Evolutionary conservation across 139 green algal species (phyloP).

Genomic region (Tetradesmus obliquus): DNA sequence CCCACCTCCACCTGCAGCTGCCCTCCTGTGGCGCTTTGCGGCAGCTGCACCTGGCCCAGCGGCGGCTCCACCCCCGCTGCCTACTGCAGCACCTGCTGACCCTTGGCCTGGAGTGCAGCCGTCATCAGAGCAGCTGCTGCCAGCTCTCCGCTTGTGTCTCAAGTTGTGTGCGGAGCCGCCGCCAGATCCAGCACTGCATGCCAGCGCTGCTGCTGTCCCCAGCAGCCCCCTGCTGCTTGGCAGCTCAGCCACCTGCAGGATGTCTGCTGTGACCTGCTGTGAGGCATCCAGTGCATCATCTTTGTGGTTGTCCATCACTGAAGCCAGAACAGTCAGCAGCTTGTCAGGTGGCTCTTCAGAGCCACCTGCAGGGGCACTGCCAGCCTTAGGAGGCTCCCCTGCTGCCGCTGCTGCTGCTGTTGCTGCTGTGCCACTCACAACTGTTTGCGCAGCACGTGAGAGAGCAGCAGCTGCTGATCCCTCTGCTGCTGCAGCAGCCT

Average conservation of each 20-base stretch:
- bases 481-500: not conserved
- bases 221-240: not conserved
- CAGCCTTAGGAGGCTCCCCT: not conserved
- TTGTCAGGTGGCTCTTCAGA: not conserved
- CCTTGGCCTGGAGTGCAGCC: not conserved
- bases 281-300: not conserved
- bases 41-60: slow-evolving; percentile 3
- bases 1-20: not conserved
- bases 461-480: not conserved
- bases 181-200: not conserved
- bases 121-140: slow-evolving; percentile 7
- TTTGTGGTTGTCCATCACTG: not conserved
- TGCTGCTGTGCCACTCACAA: not conserved
- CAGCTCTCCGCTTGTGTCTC: not conserved
- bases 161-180: not conserved
- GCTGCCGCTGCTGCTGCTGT: not conserved
- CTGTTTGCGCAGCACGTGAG: not conserved
- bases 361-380: not conserved
- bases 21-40: slow-evolving; percentile 3
- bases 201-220: not conserved
- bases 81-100: slow-evolving; percentile 4
- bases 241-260: not conserved
- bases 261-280: not conserved
- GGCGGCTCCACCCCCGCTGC: not conserved
- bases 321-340: not conserved